These are phyloP conservation scores for Trichosporon asahii DNA, from an alignment of 1,284 basidiomycete species.

Conservation along the genomic window DNA sequence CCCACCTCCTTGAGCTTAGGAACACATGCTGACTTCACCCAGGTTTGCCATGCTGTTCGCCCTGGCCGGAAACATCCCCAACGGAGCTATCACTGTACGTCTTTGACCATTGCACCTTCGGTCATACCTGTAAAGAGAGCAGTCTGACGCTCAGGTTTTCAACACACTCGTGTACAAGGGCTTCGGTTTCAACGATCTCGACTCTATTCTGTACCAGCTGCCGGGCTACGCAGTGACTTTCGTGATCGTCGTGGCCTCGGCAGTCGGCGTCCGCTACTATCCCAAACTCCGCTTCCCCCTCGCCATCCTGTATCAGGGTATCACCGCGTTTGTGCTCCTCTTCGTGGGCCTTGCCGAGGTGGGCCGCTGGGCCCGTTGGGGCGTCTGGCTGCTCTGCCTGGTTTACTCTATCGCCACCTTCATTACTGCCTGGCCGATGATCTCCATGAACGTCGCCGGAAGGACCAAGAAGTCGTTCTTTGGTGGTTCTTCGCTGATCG, in stretches of 20 bases:
- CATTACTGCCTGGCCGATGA: slow-evolving; percentile 33
- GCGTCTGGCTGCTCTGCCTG: slow-evolving; percentile 25
- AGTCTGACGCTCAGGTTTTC: slow-evolving; percentile 23
- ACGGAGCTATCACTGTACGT: slow-evolving; percentile 17
- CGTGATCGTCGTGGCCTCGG: slow-evolving; percentile 15
- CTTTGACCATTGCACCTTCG: background rate
- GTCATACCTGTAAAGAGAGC: background rate
- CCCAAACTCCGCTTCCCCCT: slow-evolving; percentile 26
- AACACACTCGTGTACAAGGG: slow-evolving; percentile 21
- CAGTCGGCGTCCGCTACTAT: slow-evolving; percentile 19
- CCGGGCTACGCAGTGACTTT: slow-evolving; percentile 29
- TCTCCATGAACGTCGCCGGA: slow-evolving; percentile 35
- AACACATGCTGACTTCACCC: background rate
- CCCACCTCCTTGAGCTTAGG: no score
- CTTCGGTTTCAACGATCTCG: slow-evolving; percentile 32
- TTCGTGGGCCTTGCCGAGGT: slow-evolving; percentile 28
- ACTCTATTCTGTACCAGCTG: slow-evolving; percentile 27
- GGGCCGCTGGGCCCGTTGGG: slow-evolving; percentile 31
- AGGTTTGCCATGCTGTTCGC: slow-evolving; percentile 21
- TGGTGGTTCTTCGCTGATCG: slow-evolving; percentile 22
- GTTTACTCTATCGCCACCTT: slow-evolving; percentile 29
- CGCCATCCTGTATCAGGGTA: slow-evolving; percentile 22
- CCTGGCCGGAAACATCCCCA: slow-evolving; percentile 31
- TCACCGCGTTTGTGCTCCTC: slow-evolving; percentile 27
- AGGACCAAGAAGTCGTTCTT: slow-evolving; percentile 38